These are phyloP conservation scores for Seiridium cupressi DNA, from an alignment of 2,329 filamentous ascomycete genomes.

Conservation along the genomic window DNA sequence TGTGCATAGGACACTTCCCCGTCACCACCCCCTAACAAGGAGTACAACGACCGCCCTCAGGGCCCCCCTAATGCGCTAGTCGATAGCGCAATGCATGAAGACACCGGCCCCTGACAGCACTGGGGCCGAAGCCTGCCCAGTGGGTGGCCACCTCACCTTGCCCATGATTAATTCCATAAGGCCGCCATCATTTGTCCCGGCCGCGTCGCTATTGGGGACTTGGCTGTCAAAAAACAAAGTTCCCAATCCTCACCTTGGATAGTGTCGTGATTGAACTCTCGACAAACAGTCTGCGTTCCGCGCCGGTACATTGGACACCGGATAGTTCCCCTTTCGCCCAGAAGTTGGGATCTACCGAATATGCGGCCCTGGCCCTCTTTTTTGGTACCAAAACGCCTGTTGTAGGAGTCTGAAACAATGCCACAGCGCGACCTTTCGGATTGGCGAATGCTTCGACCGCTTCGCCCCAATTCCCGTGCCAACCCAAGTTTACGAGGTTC, in stretches of 20 bases:
- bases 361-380: background rate
- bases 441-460: background rate
- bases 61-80: background rate
- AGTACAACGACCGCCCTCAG: background rate
- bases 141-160: too few relatives aligned
- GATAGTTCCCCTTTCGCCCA: too few relatives aligned
- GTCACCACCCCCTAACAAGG: background rate
- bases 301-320: too few relatives aligned
- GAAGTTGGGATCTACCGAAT: background rate
- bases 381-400: background rate
- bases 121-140: background rate
- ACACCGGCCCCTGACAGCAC: background rate
- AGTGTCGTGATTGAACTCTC: too few relatives aligned
- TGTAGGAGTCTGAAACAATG: conserved; percentile 3
- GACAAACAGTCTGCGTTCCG: too few relatives aligned
- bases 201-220: too few relatives aligned
- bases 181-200: too few relatives aligned
- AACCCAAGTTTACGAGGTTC: too few relatives aligned
- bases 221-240: too few relatives aligned
- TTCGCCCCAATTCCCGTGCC: background rate
- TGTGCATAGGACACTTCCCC: background rate
- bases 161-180: too few relatives aligned
- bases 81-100: background rate
- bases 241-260: too few relatives aligned
- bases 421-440: background rate